Evolutionary conservation across 257 asterid genomes (phyloP), one percentile per base, ranked within the genome.

Genomic region (Ligustrum vulgare): DNA sequence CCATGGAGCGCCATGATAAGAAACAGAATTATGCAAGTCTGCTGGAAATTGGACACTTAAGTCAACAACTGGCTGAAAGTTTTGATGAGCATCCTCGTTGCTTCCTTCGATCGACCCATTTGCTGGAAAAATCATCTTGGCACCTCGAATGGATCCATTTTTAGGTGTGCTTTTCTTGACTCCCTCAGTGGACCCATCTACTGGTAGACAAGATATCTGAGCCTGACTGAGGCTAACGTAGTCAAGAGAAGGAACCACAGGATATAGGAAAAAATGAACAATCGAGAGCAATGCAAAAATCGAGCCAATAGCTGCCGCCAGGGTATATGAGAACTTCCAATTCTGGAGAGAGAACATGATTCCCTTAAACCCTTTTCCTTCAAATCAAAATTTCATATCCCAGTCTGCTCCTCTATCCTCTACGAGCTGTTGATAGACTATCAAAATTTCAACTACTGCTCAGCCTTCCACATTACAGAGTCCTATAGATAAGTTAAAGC

Each of bases 301-400:
- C 60, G 91, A 89, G 84, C 90, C 95, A 72, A 85, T 76, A 18
- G 86, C 73, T 39, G 89, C 90, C 75, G 78, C 86, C 54, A 87
- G 85, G 85, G 98, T 89, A 96, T 96, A 92, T 84, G 98, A 89
- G 78, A 87, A 83, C 91, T 83, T 91, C 92, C 97, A 86, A 87
- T 89, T 94, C 90, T 86, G 94, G 82, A 82, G 72, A 86, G 91
- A 80, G 75, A 78, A 79, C 98, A 92, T 94, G 87, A 88, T 86
- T 87, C 88, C 91, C 35, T 58, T 25, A 20, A 76, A 75, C 64
- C 33, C 73, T 35, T 72, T 77, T 37, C 63, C 83, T 56, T 20
- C 64, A 18, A 56, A 56, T 56, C 28, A 56, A 56, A 56, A 56
- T 18, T 20, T 56, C 64, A 56, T 56, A 56, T 0, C 64, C 64